Evolutionary conservation across 164 flowering plant genomes (phyloP).

Genomic region (Tinospora cordifolia): DNA sequence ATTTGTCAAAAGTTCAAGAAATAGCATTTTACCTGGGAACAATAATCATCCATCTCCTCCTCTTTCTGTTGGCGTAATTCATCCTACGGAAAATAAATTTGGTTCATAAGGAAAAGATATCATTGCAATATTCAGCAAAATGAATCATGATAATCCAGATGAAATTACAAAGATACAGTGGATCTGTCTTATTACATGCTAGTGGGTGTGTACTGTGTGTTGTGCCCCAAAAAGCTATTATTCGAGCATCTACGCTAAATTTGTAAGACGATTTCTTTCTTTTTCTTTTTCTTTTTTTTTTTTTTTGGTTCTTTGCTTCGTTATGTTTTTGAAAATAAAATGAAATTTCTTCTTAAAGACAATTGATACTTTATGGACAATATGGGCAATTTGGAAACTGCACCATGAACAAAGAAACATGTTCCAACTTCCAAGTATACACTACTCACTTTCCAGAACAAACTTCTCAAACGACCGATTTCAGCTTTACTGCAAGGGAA

Average conservation of each 20-base stretch:
- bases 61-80: slow-evolving; percentile 89
- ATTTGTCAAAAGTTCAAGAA: slow-evolving; percentile 1
- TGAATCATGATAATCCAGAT: not conserved
- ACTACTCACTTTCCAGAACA: no score
- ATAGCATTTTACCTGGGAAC: slow-evolving; percentile 61
- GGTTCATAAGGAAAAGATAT: not conserved
- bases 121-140: not conserved
- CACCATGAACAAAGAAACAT: no score
- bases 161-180: not conserved
- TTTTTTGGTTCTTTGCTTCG: not conserved
- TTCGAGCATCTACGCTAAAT: not conserved
- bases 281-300: not conserved
- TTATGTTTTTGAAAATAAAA: not conserved
- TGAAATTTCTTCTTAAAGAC: not conserved
- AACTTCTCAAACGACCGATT: no score
- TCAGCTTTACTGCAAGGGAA: no score
- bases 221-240: not conserved
- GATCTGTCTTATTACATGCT: not conserved
- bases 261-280: not conserved
- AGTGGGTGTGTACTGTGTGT: not conserved
- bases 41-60: slow-evolving; percentile 97
- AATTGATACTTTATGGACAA: no score
- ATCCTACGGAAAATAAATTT: slow-evolving; percentile 42
- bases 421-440: no score
- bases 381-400: no score